Evolutionary conservation across 306 rosid genomes (phyloP), one percentile per base, ranked within the genome.

Genomic region (Clitoria ternatea): DNA sequence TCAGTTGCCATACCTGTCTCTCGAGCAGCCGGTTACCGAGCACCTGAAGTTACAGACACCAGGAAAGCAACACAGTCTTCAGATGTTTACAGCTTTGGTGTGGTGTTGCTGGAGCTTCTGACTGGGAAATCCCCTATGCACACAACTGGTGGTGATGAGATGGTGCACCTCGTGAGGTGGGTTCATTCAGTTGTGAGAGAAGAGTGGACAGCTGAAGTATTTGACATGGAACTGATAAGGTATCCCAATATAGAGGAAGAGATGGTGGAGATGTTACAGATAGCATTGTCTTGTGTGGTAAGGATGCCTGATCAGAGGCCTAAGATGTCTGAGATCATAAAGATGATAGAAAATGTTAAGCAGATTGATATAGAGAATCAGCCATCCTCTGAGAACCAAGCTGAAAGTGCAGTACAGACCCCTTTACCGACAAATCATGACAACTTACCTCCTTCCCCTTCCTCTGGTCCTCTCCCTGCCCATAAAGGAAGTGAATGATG

Each of bases 121-220:
- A 92, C 98, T 1, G 95, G 98, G 47, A 92, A 92, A 81, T 92
- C 96, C 23, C 98, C 98, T 8, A 85, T 89, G 6, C 88, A 88
- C 27, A 84, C 98, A 0, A 88, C 88, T 18, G 89, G 90, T 1
- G 91, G 96, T 4, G 96, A 92, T 66, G 98, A 92, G 86, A 85
- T 92, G 36, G 79, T 92, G 36, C 98, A 89, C 82, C 77, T 92
- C 73, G 98, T 92, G 64, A 84, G 98, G 76, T 92, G 98, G 98
- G 98, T 92, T 82, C 98, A 92, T 79, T 92, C 98, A 19, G 98
- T 92, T 45, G 98, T 92, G 44, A 74, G 96, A 39, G 98, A 92
- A 72, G 96, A 92, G 75, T 92, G 98, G 98, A 92, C 98, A 3
- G 96, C 96, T 0, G 98, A 92, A 86, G 98, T 92, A 5, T 92